phyloP scores from a whole-genome alignment of 2,329 filamentous ascomycete genomes.

The Nemania bipapillata region DNA sequence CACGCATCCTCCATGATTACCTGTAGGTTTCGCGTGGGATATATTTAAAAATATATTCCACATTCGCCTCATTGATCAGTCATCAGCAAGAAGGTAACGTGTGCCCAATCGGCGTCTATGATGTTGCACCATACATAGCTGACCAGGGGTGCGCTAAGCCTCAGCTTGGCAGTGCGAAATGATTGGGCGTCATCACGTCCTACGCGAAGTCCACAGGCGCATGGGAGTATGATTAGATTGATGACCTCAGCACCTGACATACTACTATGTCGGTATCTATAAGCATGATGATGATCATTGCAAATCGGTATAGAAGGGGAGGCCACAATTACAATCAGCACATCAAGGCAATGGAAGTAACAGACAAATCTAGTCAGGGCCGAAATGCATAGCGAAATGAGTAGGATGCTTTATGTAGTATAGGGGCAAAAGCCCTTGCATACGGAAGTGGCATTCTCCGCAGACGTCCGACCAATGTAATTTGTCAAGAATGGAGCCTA shows the following conservation, averaged over 20 bases:
- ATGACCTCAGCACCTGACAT: conserved; percentile 22
- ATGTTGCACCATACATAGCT: background rate
- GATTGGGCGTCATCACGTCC: conserved; percentile 10
- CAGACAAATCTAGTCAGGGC: background rate
- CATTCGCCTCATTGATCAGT: background rate
- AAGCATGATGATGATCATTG: background rate
- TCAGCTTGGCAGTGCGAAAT: conserved; percentile 14
- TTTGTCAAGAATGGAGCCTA: too few species aligned
- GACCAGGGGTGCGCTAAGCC: conserved; percentile 7
- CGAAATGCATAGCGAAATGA: background rate
- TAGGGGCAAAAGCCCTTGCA: too few species aligned
- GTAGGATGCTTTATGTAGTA: background rate
- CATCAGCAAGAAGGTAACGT: background rate
- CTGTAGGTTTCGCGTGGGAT: background rate
- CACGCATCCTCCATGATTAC: background rate
- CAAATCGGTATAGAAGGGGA: background rate
- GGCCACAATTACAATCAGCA: background rate
- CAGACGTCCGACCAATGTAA: too few species aligned
- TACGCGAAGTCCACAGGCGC: conserved; percentile 7
- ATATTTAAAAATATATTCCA: conserved; percentile 4
- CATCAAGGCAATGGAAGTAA: background rate
- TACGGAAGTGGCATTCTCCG: too few species aligned
- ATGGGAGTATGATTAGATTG: background rate
- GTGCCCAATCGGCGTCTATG: background rate
- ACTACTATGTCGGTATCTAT: background rate